phyloP scores from a whole-genome alignment of 164 flowering plant genomes.

The Vitis labrusca region DNA sequence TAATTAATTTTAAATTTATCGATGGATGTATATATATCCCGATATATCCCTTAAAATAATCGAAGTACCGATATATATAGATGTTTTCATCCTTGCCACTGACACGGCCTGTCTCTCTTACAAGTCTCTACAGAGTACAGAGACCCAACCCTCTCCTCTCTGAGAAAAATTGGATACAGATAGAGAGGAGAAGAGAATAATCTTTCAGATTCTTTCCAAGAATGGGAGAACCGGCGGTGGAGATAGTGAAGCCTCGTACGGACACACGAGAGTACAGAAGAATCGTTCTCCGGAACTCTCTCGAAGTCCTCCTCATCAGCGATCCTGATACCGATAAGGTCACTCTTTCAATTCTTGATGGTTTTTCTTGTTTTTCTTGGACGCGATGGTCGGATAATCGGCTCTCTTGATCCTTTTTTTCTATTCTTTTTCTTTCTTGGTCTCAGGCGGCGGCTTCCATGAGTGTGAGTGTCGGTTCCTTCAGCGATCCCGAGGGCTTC shows the following conservation, averaged over 20 bases:
- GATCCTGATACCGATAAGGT: slow-evolving; percentile 98
- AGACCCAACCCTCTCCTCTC: too few species aligned
- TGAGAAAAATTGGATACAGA: neutral
- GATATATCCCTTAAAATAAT: too few species aligned
- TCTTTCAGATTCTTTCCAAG: neutral
- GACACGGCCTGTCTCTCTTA: too few species aligned
- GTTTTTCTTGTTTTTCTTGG: slow-evolving; percentile 3
- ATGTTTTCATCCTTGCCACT: too few species aligned
- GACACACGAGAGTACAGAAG: slow-evolving; percentile 83
- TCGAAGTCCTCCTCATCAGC: slow-evolving; percentile 82
- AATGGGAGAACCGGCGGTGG: slow-evolving; percentile 44
- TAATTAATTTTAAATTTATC: too few species aligned
- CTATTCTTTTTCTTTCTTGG: neutral
- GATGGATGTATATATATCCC: too few species aligned
- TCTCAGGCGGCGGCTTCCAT: slow-evolving; percentile 92
- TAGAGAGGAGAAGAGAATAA: neutral
- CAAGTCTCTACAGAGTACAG: too few species aligned
- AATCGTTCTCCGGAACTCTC: slow-evolving; percentile 70
- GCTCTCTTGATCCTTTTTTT: neutral
- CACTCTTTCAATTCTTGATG: neutral
- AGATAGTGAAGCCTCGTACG: slow-evolving; percentile 73
- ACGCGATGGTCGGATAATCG: neutral
- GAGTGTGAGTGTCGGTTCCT: slow-evolving; percentile 81
- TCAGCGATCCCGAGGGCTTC: slow-evolving; percentile 83
- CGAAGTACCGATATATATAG: too few species aligned